phyloP scores from a whole-genome alignment of 2,329 filamentous ascomycete genomes.

The Pseudocercospora ulei region DNA sequence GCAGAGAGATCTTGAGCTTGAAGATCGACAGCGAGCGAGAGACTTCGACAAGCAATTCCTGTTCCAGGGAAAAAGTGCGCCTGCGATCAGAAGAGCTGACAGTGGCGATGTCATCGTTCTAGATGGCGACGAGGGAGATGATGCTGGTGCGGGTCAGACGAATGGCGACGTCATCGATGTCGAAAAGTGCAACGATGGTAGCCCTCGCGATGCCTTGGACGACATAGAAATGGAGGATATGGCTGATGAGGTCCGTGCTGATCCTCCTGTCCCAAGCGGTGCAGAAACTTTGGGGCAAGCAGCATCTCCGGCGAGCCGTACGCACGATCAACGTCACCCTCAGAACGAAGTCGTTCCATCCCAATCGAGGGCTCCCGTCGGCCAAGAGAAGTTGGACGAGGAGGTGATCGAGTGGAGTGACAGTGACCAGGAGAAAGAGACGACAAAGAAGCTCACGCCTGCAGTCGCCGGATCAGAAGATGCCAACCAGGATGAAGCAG shows the following conservation, averaged over 20 bases:
- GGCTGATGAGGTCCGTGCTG: slow-evolving; percentile 38
- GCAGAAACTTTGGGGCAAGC: no score
- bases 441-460: neutral
- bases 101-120: slow-evolving; percentile 43
- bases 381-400: slow-evolving; percentile 8
- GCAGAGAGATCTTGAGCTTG: slow-evolving; percentile 35
- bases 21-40: slow-evolving; percentile 49
- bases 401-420: slow-evolving; percentile 45
- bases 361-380: neutral
- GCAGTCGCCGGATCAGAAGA: neutral
- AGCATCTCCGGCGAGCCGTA: no score
- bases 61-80: slow-evolving; percentile 46
- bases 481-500: neutral
- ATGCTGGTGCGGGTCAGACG: slow-evolving; percentile 31
- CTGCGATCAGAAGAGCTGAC: slow-evolving; percentile 50
- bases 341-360: no score
- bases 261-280: slow-evolving; percentile 15
- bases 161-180: slow-evolving; percentile 37
- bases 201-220: slow-evolving; percentile 1
- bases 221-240: slow-evolving; percentile 38
- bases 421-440: slow-evolving; percentile 39
- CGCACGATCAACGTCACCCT: no score
- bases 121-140: slow-evolving; percentile 36
- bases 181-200: slow-evolving; percentile 23
- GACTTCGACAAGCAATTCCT: slow-evolving; percentile 51